Percentiles rank a stretch among this genome's conserved stretches.
Conservation (phyloP, 169 alveolate genomes). For the Eimeria necatrix region DNA sequence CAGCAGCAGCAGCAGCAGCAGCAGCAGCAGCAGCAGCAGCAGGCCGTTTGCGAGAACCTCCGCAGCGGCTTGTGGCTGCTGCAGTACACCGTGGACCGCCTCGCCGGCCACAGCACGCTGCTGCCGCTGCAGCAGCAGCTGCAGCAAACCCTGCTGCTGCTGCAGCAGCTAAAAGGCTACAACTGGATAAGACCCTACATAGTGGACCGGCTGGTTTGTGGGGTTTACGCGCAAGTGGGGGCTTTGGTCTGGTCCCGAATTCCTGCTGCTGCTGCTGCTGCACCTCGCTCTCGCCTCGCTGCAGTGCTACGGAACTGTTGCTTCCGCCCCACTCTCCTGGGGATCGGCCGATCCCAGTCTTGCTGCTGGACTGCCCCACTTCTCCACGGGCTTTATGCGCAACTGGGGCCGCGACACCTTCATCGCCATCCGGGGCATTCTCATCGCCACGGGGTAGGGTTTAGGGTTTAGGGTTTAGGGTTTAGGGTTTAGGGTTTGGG, state of each 20-base stretch:
- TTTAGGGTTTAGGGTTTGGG: background rate
- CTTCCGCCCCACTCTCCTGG: slow-evolving; percentile 86
- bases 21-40: slow-evolving; percentile 56
- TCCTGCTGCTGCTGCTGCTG: slow-evolving; percentile 75
- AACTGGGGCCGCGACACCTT: slow-evolving; percentile 98
- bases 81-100: slow-evolving; percentile 89
- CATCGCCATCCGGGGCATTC: slow-evolving; percentile 93
- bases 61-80: slow-evolving; percentile 93
- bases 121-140: slow-evolving; percentile 65
- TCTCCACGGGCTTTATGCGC: slow-evolving; percentile 95
- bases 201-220: slow-evolving; percentile 10
- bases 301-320: slow-evolving; percentile 87
- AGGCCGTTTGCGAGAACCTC: slow-evolving; percentile 88
- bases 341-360: slow-evolving; percentile 85
- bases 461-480: background rate
- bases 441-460: slow-evolving; percentile 87
- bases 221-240: slow-evolving; percentile 53
- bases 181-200: slow-evolving; percentile 38
- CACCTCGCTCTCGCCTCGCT: slow-evolving; percentile 80
- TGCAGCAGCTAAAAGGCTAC: slow-evolving; percentile 37
- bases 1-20: background rate
- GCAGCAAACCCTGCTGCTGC: background rate
- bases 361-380: slow-evolving; percentile 97
- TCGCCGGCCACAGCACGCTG: background rate
- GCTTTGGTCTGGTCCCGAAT: background rate